Percentiles rank a stretch among this genome's conserved stretches.
phyloP scores from a whole-genome alignment of 1,139 yeast species.

The Suhomyces bolitotheri region DNA sequence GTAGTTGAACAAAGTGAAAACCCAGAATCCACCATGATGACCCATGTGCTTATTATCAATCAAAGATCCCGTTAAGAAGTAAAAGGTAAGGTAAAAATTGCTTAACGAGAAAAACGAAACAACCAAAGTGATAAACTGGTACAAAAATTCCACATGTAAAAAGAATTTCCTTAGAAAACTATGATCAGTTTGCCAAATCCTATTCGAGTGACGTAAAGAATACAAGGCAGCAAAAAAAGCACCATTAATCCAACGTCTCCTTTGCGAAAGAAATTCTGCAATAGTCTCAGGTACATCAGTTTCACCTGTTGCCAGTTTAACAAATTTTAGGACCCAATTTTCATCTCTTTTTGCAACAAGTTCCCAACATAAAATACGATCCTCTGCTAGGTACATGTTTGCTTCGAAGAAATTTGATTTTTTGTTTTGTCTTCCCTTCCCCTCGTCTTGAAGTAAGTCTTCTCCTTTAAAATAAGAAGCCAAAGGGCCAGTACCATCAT shows the following conservation, averaged over 20 bases:
- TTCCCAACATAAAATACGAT: slow-evolving; percentile 96
- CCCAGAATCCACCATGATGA: slow-evolving; percentile 70
- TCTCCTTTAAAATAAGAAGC: slow-evolving; percentile 90
- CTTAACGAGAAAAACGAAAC: slow-evolving; percentile 90
- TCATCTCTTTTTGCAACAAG: slow-evolving; percentile 83
- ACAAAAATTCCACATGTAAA: slow-evolving; percentile 78
- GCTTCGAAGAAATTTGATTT: slow-evolving; percentile 83
- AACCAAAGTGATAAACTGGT: slow-evolving; percentile 72
- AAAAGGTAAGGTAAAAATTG: slow-evolving; percentile 86
- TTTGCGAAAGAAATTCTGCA: slow-evolving; percentile 89
- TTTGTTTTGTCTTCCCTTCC: slow-evolving; percentile 34
- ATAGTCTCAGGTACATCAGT: slow-evolving; percentile 95
- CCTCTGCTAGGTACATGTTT: slow-evolving; percentile 97
- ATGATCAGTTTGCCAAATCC: slow-evolving; percentile 87
- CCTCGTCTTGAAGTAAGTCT: slow-evolving; percentile 43
- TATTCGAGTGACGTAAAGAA: slow-evolving; percentile 74
- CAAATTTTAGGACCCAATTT: slow-evolving; percentile 91
- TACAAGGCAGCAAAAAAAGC: slow-evolving; percentile 95
- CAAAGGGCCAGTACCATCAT: slow-evolving; percentile 91
- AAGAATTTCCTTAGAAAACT: slow-evolving; percentile 71
- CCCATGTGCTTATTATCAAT: slow-evolving; percentile 54
- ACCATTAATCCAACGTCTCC: slow-evolving; percentile 98
- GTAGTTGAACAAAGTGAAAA: slow-evolving; percentile 83
- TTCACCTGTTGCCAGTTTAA: slow-evolving; percentile 91
- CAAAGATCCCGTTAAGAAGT: slow-evolving; percentile 88